Base-by-base conservation (phyloP, 2,329 filamentous ascomycete species). In the Huntiella abstrusa region DNA sequence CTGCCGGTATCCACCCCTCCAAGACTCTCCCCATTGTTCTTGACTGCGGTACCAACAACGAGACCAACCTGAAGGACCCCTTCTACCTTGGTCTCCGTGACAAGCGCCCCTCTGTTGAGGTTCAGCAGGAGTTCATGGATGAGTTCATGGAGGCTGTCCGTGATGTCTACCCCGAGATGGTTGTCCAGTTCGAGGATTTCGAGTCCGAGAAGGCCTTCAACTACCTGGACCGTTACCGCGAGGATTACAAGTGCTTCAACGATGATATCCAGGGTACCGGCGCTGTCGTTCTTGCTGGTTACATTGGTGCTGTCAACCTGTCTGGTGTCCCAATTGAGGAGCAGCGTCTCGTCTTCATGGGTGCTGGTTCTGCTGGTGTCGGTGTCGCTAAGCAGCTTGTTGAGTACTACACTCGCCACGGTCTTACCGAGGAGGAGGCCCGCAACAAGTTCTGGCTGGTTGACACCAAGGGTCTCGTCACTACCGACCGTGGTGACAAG, bases 191-290 rank as follows among this genome's bases (percentile, higher is more conserved):
- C 56, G 88, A 96, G 62, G 91, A 96, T 59, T 96, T 94, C 64
- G 93, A 96, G 69, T 93, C 88, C 57, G 71, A 75, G 55, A 78
- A 78, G 64, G 88, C 91, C 41, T 98, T 96, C 73, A 81, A 83
- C 52, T 88, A 92, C 57, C 74, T 96, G 36, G 82, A 91, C 60
- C 77, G 85, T 51, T 96, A 96, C 66, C 81, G 84, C 55, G 71
- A 87, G 60, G 74, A 71, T 53, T 88, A 94, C 70, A 87, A 83
- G 62, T 92, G 84, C 71, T 98, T 98, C 75, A 96, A 96, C 63
- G 91, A 96, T 59, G 88, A 98, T 60, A 91, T 98, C 59, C 88
- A 96, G 68, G 88, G 88, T 54, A 96, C 91, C 55, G 91, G 91
- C 55, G 86, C 88, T 52, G 91, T 98, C 57, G 86, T 96, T 51